Evolutionary conservation across 2,329 filamentous ascomycete genomes (phyloP).

Genomic region (Fusarium sp.): DNA sequence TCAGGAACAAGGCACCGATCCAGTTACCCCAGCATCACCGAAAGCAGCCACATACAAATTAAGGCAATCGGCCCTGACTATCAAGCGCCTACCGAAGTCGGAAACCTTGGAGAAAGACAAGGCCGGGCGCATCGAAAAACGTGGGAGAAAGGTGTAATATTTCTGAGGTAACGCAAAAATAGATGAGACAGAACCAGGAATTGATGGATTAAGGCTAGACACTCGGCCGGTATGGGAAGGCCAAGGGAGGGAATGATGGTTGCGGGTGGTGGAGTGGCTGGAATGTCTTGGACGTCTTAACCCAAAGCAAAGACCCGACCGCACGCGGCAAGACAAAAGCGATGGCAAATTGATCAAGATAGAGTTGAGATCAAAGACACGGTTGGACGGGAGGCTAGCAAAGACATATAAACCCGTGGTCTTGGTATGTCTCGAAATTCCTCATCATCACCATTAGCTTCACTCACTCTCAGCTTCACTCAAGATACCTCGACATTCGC

Average conservation of each 20-base stretch:
- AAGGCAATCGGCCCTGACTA: slow-evolving; percentile 26
- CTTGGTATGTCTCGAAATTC: slow-evolving; percentile 16
- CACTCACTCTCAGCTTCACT: background rate
- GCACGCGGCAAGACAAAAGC: slow-evolving; percentile 9
- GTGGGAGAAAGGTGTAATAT: background rate
- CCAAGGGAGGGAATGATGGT: slow-evolving; percentile 21
- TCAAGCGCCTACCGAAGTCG: background rate
- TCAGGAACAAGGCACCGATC: background rate
- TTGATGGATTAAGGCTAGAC: background rate
- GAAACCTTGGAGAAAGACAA: background rate
- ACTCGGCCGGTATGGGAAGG: background rate
- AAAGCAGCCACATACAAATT: slow-evolving; percentile 23
- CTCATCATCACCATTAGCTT: background rate
- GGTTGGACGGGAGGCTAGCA: background rate
- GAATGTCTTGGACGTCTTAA: slow-evolving; percentile 32
- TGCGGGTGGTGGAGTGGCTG: slow-evolving; percentile 32
- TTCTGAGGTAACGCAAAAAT: background rate
- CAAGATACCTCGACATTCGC: background rate
- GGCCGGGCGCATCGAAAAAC: slow-evolving; percentile 8
- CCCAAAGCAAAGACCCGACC: slow-evolving; percentile 22
- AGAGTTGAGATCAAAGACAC: background rate
- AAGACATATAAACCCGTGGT: slow-evolving; percentile 20
- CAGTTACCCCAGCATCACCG: slow-evolving; percentile 5
- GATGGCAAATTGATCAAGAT: background rate
- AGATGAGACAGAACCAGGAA: background rate